Percentiles rank a stretch among this genome's conserved stretches.
Conservation (phyloP, 2,329 filamentous ascomycete genomes). For the Pezicula neosporulosa region DNA sequence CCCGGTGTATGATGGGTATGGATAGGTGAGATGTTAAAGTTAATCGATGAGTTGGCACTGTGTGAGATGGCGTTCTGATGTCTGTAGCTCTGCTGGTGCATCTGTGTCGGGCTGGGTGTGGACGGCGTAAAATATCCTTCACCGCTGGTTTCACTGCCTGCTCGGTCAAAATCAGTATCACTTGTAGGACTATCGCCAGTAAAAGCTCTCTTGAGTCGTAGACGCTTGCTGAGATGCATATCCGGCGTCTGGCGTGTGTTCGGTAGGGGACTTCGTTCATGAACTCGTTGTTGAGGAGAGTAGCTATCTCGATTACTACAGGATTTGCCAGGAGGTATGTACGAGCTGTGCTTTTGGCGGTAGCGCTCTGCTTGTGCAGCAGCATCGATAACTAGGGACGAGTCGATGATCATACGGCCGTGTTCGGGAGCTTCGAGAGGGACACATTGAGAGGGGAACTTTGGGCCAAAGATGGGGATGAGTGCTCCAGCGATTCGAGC, state of each 20-base stretch:
- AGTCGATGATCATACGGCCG: conserved; percentile 63
- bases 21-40: conserved; percentile 13
- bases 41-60: conserved; percentile 16
- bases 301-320: conserved; percentile 23
- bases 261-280: neutral
- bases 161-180: conserved; percentile 37
- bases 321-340: conserved; percentile 9
- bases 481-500: conserved; percentile 78
- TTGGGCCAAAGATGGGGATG: conserved; percentile 84
- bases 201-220: conserved; percentile 29
- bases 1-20: conserved; percentile 5
- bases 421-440: conserved; percentile 60
- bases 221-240: conserved; percentile 17
- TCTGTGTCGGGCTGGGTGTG: conserved; percentile 3
- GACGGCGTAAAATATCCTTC: conserved; percentile 21
- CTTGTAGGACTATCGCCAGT: conserved; percentile 35
- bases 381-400: conserved; percentile 49
- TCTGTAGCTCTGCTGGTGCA: conserved; percentile 23
- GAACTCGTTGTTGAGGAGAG: conserved; percentile 19
- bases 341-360: conserved; percentile 27
- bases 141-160: conserved; percentile 20
- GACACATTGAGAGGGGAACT: conserved; percentile 73
- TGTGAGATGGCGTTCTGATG: conserved; percentile 24
- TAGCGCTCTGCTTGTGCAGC: conserved; percentile 45
- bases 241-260: conserved; percentile 13